Base-by-base conservation (phyloP, 2,329 filamentous ascomycete species). In the Thyridium curvatum region DNA sequence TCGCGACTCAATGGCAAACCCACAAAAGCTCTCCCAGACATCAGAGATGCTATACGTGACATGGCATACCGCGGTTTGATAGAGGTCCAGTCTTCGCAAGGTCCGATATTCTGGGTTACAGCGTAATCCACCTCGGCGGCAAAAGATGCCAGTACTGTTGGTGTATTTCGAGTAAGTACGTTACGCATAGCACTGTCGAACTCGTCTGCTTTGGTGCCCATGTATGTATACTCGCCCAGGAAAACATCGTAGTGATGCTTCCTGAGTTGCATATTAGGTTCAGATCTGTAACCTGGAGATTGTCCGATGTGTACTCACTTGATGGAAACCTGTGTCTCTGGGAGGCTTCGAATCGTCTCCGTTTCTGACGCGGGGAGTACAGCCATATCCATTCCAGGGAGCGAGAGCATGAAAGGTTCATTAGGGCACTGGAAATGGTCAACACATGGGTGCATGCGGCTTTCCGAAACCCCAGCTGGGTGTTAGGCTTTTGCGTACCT, bases 21-120 rank as follows among this genome's bases (percentile, higher is more conserved):
- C 8, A 60, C 47, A 36, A 59, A 60, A 1, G 56, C 45, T 16
- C 53, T 46, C 3, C 54, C 55, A 7, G 46, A 49, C 26, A 58
- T 49, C 14, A 51, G 41, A 2, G 52, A 47, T 8, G 57, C 50
- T 26, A 58, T 42, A 8, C 52, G 50, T 2, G 55, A 43, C 26
- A 55, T 41, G 14, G 44, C 38, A 31, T 41, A 38, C 33, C 47
- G 43, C 21, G 46, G 39, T 8, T 49, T 49, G 33, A 55, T 40
- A 2, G 46, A 15, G 4, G 43, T 47, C 52, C 46, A 55, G 8
- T 47, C 50, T 8, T 18, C 14, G 3, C 32, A 33, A 2, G 15
- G 2, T 13, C 39, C 31, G 13, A 39, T 16, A 21, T 30, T 28
- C 21, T 8, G n/a, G 34, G 29, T 10, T 30, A 43, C 37, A 9